phyloP scores from a whole-genome alignment of 257 asterid genomes.

The Fraxinus anomala region DNA sequence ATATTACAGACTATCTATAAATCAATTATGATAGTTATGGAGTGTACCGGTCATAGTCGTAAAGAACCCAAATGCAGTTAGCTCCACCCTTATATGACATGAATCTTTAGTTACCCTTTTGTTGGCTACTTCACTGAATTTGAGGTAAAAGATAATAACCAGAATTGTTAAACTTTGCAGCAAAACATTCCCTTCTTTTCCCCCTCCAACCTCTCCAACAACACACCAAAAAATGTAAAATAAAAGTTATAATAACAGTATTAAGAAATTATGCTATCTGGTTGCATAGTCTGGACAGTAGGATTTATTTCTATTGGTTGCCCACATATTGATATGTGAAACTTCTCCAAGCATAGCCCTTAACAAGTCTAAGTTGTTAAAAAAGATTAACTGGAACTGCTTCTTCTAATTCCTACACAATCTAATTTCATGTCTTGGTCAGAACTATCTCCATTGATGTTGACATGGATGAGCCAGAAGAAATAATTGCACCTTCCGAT shows the following conservation, averaged over 20 bases:
- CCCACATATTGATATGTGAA: background rate
- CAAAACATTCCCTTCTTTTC: background rate
- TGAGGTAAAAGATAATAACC: background rate
- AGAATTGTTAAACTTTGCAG: background rate
- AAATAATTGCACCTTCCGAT: conserved; percentile 29
- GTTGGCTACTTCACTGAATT: background rate
- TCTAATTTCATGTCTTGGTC: conserved; percentile 24
- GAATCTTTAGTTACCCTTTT: background rate
- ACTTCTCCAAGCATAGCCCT: conserved; percentile 29
- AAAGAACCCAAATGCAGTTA: background rate
- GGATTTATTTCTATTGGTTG: background rate
- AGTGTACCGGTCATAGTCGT: background rate
- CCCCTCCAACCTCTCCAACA: background rate
- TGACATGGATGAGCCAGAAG: conserved; percentile 35
- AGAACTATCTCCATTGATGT: conserved; percentile 31
- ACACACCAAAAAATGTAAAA: background rate
- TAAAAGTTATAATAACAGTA: too few species aligned
- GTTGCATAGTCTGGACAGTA: background rate
- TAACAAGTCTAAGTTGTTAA: conserved; percentile 33
- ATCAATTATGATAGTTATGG: background rate
- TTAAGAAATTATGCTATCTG: background rate
- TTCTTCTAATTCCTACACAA: conserved; percentile 1
- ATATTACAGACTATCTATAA: background rate
- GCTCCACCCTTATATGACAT: background rate
- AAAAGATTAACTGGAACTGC: conserved; percentile 14